Evolutionary conservation across 2,329 filamentous ascomycete genomes (phyloP).

Genomic region (Monilinia fructigena): DNA sequence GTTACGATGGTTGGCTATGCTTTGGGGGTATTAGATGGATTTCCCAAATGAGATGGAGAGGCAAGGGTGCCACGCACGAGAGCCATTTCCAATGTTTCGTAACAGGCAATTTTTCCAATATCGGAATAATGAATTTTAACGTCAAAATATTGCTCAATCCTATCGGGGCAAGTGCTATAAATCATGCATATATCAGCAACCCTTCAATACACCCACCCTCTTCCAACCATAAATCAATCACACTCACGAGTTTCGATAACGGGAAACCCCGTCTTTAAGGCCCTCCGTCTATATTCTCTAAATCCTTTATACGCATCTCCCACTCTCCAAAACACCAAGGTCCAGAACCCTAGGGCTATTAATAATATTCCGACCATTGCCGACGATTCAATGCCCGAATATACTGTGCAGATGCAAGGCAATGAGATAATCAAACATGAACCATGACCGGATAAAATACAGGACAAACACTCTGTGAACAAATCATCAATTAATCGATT

Average conservation of each 20-base stretch:
- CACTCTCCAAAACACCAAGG: background rate
- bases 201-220: background rate
- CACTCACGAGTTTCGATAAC: constrained; percentile 14
- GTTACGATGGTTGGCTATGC: constrained; percentile 28
- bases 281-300: background rate
- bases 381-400: background rate
- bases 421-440: background rate
- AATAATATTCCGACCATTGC: background rate
- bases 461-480: background rate
- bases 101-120: constrained; percentile 24
- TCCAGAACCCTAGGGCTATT: background rate
- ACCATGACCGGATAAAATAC: background rate
- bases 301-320: background rate
- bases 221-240: no score
- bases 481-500: background rate
- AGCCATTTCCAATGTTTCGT: constrained; percentile 30
- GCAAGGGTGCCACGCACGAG: constrained; percentile 14
- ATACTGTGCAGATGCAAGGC: background rate
- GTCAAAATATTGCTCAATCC: constrained; percentile 24
- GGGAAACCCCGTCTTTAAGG: background rate
- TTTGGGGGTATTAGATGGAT: constrained; percentile 20
- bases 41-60: background rate
- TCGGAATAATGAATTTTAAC: constrained; percentile 22
- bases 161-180: constrained; percentile 21
- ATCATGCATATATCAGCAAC: background rate